These are phyloP conservation scores for Fusarium odoratissimum DNA, from an alignment of 2,329 filamentous ascomycete genomes.

Conservation along the genomic window DNA sequence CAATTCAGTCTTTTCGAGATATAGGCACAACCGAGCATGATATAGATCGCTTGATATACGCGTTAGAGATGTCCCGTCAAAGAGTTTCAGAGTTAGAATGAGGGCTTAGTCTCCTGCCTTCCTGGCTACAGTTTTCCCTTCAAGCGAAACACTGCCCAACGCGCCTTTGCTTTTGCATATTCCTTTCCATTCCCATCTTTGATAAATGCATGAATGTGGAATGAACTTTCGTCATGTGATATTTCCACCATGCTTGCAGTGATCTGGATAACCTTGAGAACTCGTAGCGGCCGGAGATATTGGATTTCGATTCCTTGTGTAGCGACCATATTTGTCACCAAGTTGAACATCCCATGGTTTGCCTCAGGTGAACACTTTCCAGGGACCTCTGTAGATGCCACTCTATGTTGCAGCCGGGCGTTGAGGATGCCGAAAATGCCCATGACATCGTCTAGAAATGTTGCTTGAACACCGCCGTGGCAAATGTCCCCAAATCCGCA, in stretches of 20 bases:
- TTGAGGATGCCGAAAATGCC: not conserved
- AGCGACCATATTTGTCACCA: not conserved
- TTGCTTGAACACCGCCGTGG: not conserved
- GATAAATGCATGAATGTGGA: not conserved
- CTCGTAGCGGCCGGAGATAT: too few species aligned
- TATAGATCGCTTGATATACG: accelerated
- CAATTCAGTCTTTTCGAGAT: not conserved
- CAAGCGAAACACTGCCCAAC: accelerated
- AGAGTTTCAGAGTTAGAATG: not conserved
- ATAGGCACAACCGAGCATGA: not conserved
- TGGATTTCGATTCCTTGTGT: too few species aligned
- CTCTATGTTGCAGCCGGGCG: not conserved
- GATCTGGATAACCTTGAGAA: not conserved
- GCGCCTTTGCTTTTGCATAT: not conserved
- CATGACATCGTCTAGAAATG: not conserved
- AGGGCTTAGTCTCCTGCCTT: not conserved
- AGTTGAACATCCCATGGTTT: accelerated
- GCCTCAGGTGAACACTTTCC: accelerated
- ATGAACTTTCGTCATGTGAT: not conserved
- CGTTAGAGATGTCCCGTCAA: not conserved
- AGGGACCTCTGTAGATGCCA: accelerated
- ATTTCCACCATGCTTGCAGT: not conserved
- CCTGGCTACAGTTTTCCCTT: not conserved
- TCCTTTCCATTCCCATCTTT: not conserved
- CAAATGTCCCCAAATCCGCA: not conserved